Conservation (phyloP, 176 grass and related monocot genomes). For the Stipa capillata region DNA sequence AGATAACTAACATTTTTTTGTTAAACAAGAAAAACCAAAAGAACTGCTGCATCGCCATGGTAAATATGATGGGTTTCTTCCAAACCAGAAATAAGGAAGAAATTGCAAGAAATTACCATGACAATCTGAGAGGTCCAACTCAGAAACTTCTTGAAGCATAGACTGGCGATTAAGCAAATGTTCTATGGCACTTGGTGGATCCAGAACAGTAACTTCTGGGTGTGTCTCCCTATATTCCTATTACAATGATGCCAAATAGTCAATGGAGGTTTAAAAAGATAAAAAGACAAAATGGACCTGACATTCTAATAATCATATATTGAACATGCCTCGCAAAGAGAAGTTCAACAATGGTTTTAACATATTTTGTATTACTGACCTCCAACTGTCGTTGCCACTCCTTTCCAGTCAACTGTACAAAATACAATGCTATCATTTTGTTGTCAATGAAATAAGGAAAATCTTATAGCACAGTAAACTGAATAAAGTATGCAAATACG, state of each 20-base stretch:
- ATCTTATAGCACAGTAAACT: background rate
- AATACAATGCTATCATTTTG: background rate
- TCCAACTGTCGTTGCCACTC: constrained; percentile 84
- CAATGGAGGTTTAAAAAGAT: background rate
- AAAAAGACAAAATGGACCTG: background rate
- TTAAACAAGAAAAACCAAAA: background rate
- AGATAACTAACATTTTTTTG: background rate
- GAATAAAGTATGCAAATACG: background rate
- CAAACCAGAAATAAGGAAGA: background rate
- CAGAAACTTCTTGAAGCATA: constrained; percentile 92
- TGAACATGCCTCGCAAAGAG: background rate
- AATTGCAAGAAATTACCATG: constrained; percentile 58
- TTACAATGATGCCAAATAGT: background rate
- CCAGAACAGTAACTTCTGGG: constrained; percentile 95
- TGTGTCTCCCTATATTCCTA: constrained; percentile 80
- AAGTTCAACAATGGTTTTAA: constrained; percentile 28
- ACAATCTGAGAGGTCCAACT: constrained; percentile 66
- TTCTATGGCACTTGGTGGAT: constrained; percentile 89
- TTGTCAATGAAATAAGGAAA: constrained; percentile 4
- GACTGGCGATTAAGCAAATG: constrained; percentile 82
- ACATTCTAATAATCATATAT: background rate
- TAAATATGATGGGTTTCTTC: background rate
- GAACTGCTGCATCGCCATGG: background rate
- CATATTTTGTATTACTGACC: constrained; percentile 42
- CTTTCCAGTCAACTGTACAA: constrained; percentile 64